Evolutionary conservation across 257 asterid genomes (phyloP), one percentile per base, ranked within the genome.

Genomic region (Penstemon barbatus): DNA sequence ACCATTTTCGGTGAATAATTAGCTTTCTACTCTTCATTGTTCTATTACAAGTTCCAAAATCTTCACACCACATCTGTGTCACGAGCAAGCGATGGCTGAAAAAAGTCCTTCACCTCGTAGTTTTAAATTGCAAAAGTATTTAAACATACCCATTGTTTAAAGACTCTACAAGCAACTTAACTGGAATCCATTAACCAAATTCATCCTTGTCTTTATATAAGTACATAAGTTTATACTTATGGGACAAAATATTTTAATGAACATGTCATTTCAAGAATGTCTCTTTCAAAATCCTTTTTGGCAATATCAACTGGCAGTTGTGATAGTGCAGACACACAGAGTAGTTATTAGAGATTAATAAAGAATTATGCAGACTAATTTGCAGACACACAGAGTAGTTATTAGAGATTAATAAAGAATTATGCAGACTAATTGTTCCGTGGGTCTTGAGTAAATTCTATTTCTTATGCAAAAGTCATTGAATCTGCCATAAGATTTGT

Each of bases 1-100:
- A 43, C 53, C 43, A 36, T 67, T 63, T 48, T 63, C 8, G 15
- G 62, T 66, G 68, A 57, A 53, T 49, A 40, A 48, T 65, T 55
- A 58, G 57, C 68, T 45, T 18, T 71, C 57, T n/a, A 12, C 19
- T 65, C 9, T 10, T 69, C 55, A 33, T 56, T 49, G 42, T 66
- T 12, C 72, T 68, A 48, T 72, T 46, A 12, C 42, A 59, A n/a
- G 65, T 13, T 58, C 49, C 63, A 40, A 52, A 18, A 11, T 57
- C 62, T 51, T 61, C 45, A 51, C 48, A 58, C 19, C 2, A 64
- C 42, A 69, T 42, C 52, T n/a, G 51, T 11, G 13, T 15, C 36
- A 15, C 18, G 18, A 15, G 18, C 18, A n/a, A 64, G 52, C 45
- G 36, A 43, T 55, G 39, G 38, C 2, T 15, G 37, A 52, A 43